phyloP scores from a whole-genome alignment of 2,329 filamentous ascomycete species.

The Xenoacremonium recifei region DNA sequence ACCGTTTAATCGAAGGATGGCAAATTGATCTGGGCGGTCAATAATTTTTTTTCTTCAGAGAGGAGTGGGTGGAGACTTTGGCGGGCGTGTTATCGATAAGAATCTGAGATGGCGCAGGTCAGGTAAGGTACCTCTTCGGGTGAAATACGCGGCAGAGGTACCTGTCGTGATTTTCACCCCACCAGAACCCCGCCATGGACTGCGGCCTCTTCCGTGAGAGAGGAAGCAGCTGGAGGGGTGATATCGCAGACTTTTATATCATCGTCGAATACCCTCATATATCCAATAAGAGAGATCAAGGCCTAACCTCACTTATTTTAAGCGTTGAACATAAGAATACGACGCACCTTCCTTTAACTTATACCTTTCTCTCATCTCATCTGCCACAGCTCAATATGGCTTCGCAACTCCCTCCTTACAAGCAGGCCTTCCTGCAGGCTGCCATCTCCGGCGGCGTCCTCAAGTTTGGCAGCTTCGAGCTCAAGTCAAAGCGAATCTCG shows the following conservation, averaged over 20 bases:
- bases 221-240: conserved; percentile 1
- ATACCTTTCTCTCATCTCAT: too few relatives aligned
- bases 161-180: conserved; percentile 6
- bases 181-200: conserved; percentile 13
- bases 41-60: conserved; percentile 29
- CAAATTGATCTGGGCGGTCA: conserved; percentile 29
- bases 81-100: conserved; percentile 26
- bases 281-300: too few relatives aligned
- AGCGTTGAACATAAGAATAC: too few relatives aligned
- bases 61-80: conserved; percentile 22
- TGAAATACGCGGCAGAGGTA: not conserved
- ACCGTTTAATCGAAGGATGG: conserved; percentile 16
- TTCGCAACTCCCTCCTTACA: conserved; percentile 58
- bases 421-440: conserved; percentile 69
- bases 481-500: conserved; percentile 89
- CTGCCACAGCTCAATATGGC: conserved; percentile 39
- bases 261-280: too few relatives aligned
- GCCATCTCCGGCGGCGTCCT: conserved; percentile 68
- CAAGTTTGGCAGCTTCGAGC: conserved; percentile 79
- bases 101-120: too few relatives aligned
- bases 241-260: conserved; percentile 1
- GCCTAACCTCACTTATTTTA: too few relatives aligned
- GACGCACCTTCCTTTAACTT: too few relatives aligned
- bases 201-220: not conserved
- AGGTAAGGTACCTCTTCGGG: conserved; percentile 14